Evolutionary conservation across 164 flowering plant genomes (phyloP).

Genomic region (Annona squamosa): DNA sequence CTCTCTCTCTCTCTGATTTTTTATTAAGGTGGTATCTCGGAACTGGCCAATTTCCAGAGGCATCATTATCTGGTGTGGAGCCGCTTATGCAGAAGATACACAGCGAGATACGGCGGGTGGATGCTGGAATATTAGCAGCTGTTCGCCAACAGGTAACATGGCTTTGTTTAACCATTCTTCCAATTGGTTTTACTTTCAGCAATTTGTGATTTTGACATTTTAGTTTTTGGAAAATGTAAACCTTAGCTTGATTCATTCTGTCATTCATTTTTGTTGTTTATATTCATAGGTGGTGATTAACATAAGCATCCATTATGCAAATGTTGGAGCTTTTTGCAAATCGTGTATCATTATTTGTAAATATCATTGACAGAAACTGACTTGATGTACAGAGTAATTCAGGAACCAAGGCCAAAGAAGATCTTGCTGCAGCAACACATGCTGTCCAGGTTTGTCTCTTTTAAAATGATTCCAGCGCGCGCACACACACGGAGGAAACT

Average conservation of each 20-base stretch:
- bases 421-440: slow-evolving; percentile 91
- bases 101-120: slow-evolving; percentile 79
- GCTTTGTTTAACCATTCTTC: background rate
- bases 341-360: background rate
- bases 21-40: background rate
- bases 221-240: background rate
- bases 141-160: slow-evolving; percentile 88
- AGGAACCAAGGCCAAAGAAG: slow-evolving; percentile 94
- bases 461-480: background rate
- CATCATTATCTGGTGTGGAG: slow-evolving; percentile 94
- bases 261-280: too few relatives aligned
- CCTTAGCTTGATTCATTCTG: too few relatives aligned
- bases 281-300: background rate
- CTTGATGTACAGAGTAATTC: slow-evolving; percentile 69
- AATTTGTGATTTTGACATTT: background rate
- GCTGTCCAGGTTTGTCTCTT: slow-evolving; percentile 74
- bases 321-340: background rate
- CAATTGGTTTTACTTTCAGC: background rate
- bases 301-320: background rate
- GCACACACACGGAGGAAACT: too few relatives aligned
- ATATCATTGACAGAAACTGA: slow-evolving; percentile 8
- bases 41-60: slow-evolving; percentile 42
- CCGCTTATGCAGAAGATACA: slow-evolving; percentile 98
- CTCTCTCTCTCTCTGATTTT: background rate
- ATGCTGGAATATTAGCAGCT: slow-evolving; percentile 84